Base-by-base conservation (phyloP, 108 stramenopile species). In the Hondaea fermentalgiana region DNA sequence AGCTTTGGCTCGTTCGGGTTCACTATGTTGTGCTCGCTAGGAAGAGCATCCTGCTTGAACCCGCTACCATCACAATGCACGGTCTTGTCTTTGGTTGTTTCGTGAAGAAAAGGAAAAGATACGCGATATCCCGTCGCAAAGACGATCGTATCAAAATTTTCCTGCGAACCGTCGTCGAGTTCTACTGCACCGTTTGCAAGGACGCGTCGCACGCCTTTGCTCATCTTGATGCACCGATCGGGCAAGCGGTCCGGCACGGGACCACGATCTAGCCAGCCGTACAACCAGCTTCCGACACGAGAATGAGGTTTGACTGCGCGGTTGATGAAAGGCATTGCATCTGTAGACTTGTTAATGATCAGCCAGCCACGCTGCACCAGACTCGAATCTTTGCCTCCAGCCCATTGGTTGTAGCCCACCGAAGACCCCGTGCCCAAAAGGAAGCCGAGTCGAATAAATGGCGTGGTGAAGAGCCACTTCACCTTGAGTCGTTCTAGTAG, bases 361-460 rank as follows among this genome's bases (percentile, higher is more conserved):
- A 72, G 45, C 45, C 44, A 42, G 10, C 72, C 72, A 44, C 42
- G 16, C 72, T 72, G 42, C 72, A 44, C 43, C 16, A 72, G 43
- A 17, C 44, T 8, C 17, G 72, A 21, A 19, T 44, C 44, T 5
- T 19, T 44, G 43, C 44, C n/a, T 17, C 43, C 58, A 21, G 60
- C 59, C 57, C 58, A 59, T 60, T 88, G 87, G 43, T 88, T 88
- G 59, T 43, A 88, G 87, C 87, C 87, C 6, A 49, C 47, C 35
- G 58, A 60, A n/a, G 58, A 59, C 25, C 87, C 87, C 0, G 87
- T 88, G 59, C 29, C 58, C 0, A 88, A 60, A 19, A 60, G 59
- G 3, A 87, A 58, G 21, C 87, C 87, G 5, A 87, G 47, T 21
- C 87, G 58, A 2, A 58, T 57, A 25, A 87, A 58, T 5, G 23